A percentile compares a stretch with the other conserved stretches of the same genome.
phyloP scores from a whole-genome alignment of 2,329 filamentous ascomycete species.

The Monilinia vaccinii-corymbosi region DNA sequence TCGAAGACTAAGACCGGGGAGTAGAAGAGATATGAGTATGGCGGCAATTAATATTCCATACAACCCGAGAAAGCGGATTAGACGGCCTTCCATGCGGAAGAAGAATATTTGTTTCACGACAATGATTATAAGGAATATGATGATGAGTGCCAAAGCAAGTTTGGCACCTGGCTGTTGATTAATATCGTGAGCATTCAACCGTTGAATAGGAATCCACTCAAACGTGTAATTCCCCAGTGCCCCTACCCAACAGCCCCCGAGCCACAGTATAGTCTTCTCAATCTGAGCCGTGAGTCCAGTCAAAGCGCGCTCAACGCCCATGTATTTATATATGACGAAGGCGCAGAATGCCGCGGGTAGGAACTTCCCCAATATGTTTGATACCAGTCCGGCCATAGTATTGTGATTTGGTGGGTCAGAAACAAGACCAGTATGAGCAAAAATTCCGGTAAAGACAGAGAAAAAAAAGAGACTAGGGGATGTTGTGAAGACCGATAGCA shows the following conservation, averaged over 20 bases:
- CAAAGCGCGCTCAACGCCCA: conserved; percentile 65
- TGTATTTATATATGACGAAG: conserved; percentile 80
- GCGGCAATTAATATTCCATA: conserved; percentile 59
- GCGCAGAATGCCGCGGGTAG: conserved; percentile 81
- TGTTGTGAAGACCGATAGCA: conserved; percentile 74
- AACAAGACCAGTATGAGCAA: conserved; percentile 83
- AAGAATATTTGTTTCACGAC: conserved; percentile 71
- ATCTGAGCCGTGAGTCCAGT: conserved; percentile 68
- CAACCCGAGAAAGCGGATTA: conserved; percentile 67
- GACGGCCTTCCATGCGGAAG: conserved; percentile 75
- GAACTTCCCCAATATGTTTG: conserved; percentile 69
- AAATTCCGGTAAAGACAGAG: conserved; percentile 69
- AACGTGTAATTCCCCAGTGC: conserved; percentile 93
- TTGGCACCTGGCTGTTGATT: conserved; percentile 82
- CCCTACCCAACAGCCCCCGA: conserved; percentile 85
- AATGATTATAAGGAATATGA: conserved; percentile 60
- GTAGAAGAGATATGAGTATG: conserved; percentile 60
- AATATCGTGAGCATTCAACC: conserved; percentile 85
- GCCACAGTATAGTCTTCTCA: conserved; percentile 84
- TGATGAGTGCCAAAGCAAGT: conserved; percentile 68
- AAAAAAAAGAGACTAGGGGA: conserved; percentile 79
- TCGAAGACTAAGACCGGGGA: conserved; percentile 72
- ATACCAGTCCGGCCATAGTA: conserved; percentile 63
- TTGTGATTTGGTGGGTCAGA: conserved; percentile 71
- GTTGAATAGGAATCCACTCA: conserved; percentile 84